Base-by-base conservation (phyloP, 2,329 filamentous ascomycete species). In the Thelonectria blattea region DNA sequence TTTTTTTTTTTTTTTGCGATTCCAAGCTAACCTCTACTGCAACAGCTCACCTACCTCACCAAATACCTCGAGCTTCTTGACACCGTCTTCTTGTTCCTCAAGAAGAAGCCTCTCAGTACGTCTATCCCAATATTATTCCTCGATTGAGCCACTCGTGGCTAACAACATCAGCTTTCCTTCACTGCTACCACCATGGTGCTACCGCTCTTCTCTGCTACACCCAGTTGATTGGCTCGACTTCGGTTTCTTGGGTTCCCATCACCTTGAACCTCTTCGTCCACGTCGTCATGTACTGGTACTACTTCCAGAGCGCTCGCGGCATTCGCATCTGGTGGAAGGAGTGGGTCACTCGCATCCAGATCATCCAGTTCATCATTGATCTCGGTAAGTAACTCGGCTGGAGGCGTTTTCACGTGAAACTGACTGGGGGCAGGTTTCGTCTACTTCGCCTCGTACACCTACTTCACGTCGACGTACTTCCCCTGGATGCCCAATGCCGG, bases 241-340 rank as follows among this genome's bases (percentile, higher is more conserved):
- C 94, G 45, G 94, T 98, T 58, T 96, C 93, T 62, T 98, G 94
- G 94, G 92, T 97, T 57, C 89, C 90, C 64, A 98, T 98, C 76
- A 90, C 88, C 55, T 87, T 98, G 71, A 98, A 98, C 85, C 81
- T 98, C 74, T 88, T 87, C 65, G 94, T 98, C 56, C 94, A 98
- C 81, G 94, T 98, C 60, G 91, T 97, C 76, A 98, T 98, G 94
- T 98, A 98, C 89, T 97, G 93, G 93, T 98, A 98, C 88, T 98
- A 98, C 87, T 98, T 98, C 89, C 94, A 98, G 85, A 94, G 92
- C 74, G 93, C 94, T 56, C 93, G 94, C 71, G 95, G 95, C 70
- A 88, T 98, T 78, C 90, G 89, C 73, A 95, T 97, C 80, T 97
- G 93, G 93, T 98, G 94, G 94, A 98, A 98, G 90, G 92, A 97